These are phyloP conservation scores for Clarireedia homoeocarpa DNA, from an alignment of 2,329 filamentous ascomycete species.

Conservation along the genomic window DNA sequence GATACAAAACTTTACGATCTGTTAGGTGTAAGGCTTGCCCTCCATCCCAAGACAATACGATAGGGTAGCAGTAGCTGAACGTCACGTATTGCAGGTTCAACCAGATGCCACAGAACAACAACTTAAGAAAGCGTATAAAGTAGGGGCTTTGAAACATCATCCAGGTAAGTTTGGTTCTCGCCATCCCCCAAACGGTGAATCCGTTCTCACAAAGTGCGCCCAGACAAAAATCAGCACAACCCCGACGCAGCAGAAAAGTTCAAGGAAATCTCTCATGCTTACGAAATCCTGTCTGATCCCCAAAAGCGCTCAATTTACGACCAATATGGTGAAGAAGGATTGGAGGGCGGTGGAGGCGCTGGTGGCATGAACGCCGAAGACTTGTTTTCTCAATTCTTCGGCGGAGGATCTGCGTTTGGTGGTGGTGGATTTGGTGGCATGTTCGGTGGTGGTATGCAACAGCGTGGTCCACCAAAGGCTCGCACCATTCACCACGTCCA, in stretches of 20 bases:
- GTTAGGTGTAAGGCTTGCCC: conserved; percentile 55
- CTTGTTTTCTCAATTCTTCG: conserved; percentile 95
- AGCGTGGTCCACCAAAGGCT: conserved; percentile 76
- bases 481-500: conserved; percentile 97
- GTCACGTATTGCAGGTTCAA: conserved; percentile 50
- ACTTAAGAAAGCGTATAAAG: conserved; percentile 86
- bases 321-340: conserved; percentile 93
- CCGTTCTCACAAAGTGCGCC: neutral
- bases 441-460: conserved; percentile 69
- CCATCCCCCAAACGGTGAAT: conserved; percentile 3
- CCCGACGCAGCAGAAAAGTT: conserved; percentile 93
- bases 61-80: conserved; percentile 19
- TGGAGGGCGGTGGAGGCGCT: conserved; percentile 76
- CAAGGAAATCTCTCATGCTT: conserved; percentile 94
- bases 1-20: conserved; percentile 74
- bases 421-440: conserved; percentile 68
- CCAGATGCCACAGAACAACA: conserved; percentile 76
- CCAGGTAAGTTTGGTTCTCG: conserved; percentile 51
- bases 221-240: conserved; percentile 95
- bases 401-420: conserved; percentile 55
- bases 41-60: neutral
- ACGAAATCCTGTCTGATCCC: conserved; percentile 86
- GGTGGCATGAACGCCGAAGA: conserved; percentile 93
- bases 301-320: conserved; percentile 93
- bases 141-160: conserved; percentile 74